Conservation (phyloP, 305 asterid species). For the Fraxinus greggii region DNA sequence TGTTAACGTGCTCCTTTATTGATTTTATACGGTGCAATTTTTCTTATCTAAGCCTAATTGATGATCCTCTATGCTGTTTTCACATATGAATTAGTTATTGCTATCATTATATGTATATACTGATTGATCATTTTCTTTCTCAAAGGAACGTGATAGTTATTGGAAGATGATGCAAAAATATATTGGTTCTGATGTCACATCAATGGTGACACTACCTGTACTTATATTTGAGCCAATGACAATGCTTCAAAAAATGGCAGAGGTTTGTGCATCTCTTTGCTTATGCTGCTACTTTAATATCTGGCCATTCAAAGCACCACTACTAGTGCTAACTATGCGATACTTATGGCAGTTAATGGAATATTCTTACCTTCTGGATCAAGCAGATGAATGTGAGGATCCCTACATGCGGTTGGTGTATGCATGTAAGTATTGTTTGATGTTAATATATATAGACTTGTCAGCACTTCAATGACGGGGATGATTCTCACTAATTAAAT, state of each 20-base stretch:
- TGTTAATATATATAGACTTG: constrained; percentile 1
- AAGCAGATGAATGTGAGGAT: constrained; percentile 77
- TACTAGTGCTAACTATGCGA: constrained; percentile 18
- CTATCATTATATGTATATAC: constrained; percentile 11
- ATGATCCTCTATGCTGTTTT: constrained; percentile 16
- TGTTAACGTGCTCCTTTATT: constrained; percentile 2
- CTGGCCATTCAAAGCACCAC: not conserved
- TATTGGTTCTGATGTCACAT: constrained; percentile 74
- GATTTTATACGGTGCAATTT: not conserved
- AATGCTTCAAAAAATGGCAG: constrained; percentile 90
- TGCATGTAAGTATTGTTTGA: constrained; percentile 46
- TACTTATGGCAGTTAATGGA: constrained; percentile 66
- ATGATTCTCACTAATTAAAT: not conserved
- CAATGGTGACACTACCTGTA: constrained; percentile 87
- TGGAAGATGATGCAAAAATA: constrained; percentile 85
- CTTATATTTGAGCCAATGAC: constrained; percentile 87
- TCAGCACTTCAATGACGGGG: not conserved
- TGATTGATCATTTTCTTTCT: constrained; percentile 34
- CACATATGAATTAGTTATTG: constrained; percentile 8
- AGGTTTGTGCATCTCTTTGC: constrained; percentile 48
- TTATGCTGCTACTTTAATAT: constrained; percentile 9
- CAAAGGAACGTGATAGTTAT: constrained; percentile 75
- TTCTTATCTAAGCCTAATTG: constrained; percentile 18
- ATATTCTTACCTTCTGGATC: constrained; percentile 67
- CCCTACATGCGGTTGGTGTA: constrained; percentile 74